Evolutionary conservation across 2,329 filamentous ascomycete species (phyloP), one percentile per base, ranked within the genome.

Genomic region (Setomelanomma holmii): DNA sequence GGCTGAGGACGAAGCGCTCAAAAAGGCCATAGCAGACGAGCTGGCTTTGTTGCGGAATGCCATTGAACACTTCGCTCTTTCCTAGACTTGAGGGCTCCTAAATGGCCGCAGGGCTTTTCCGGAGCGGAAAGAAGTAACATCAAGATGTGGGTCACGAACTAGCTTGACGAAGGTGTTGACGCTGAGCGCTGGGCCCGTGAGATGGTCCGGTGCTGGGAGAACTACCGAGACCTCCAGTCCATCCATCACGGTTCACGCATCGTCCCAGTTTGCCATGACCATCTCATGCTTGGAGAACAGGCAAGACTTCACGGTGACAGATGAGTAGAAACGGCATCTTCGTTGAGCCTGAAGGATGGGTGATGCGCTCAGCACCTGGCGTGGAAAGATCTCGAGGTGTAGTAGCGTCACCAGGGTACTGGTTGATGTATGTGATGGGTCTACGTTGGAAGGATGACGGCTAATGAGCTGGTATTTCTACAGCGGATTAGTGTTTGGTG

Each of bases 241-340:
- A 75, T 6, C 61, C 60, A 19, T 69, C 72, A 2, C 73, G 67
- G 41, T 74, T 72, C 34, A 77, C 64, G 12, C 68, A 58, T 11
- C 39, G 56, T 10, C 73, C 74, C 23, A 84, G 82, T 6, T 89
- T 87, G 0, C 92, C 92, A 66, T 90, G 84, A 4, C 91, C 91
- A 66, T 96, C 93, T 40, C 96, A 79, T 1, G 91, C 88, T 67
- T 87, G 87, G 17, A 96, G 81, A 24, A 96, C 84, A 0, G 91
- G 91, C n/a, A 95, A 74, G 1, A 89, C 91, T 60, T 96, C 91
- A 4, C 79, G 75, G 70, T 93, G 96, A 0, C 92, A 96, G 34
- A 96, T 89, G 1, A 92, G 92, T 4, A 96, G 78, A 2, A 91
- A 96, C 0, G 92, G 92, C 49, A 96, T 96, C 3, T 82, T 84